Conservation (phyloP, 208 protist genomes). For the Angomonas ambiguus region DNA sequence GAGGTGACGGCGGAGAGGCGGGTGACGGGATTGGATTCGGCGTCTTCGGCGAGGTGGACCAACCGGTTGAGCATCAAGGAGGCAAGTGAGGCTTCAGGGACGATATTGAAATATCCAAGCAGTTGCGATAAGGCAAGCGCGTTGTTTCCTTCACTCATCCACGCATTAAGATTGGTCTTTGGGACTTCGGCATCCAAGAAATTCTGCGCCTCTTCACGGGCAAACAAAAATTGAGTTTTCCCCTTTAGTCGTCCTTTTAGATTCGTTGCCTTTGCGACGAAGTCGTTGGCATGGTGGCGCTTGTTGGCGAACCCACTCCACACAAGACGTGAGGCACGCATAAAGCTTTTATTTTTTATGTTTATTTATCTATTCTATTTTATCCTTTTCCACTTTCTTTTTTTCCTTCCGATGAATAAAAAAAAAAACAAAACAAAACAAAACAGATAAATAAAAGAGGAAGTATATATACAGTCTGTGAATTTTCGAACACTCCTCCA, state of each 20-base stretch:
- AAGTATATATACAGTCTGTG: neutral
- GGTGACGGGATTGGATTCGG: neutral
- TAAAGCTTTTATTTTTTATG: conserved; percentile 10
- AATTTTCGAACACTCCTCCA: neutral
- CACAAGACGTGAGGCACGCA: neutral
- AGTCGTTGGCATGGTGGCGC: conserved; percentile 22
- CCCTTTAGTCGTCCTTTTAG: conserved; percentile 64
- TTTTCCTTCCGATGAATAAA: neutral
- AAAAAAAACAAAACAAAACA: neutral
- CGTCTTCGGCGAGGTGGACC: conserved; percentile 50
- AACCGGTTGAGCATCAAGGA: conserved; percentile 64
- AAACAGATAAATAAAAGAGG: neutral
- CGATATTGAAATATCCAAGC: conserved; percentile 69
- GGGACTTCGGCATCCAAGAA: conserved; percentile 83
- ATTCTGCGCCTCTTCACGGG: conserved; percentile 57
- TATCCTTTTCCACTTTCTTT: neutral
- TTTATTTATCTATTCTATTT: neutral
- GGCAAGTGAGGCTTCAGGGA: conserved; percentile 52
- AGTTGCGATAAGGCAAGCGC: conserved; percentile 71
- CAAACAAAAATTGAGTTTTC: conserved; percentile 56
- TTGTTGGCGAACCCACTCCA: neutral
- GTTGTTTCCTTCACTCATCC: conserved; percentile 72
- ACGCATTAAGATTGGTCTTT: conserved; percentile 38
- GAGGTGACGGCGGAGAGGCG: conserved; percentile 39
- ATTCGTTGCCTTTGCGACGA: conserved; percentile 36